Percentiles rank a stretch among this genome's conserved stretches.
These are phyloP conservation scores for Fomes fomentarius DNA, from an alignment of 1,284 basidiomycete species.

Conservation along the genomic window DNA sequence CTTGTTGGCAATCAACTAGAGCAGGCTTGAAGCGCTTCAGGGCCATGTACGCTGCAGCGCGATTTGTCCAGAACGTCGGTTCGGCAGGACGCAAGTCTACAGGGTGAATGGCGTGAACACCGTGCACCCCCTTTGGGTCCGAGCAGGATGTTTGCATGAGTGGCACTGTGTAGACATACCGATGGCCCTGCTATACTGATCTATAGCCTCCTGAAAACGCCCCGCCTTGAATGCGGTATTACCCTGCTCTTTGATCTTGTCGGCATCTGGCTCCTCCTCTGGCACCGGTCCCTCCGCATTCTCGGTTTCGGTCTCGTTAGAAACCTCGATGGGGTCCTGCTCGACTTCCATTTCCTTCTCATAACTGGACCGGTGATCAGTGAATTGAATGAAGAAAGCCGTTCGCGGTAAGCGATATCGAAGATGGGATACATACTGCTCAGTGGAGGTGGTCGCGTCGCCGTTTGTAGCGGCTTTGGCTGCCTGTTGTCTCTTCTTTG, in stretches of 20 bases:
- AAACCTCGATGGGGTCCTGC: constrained; percentile 15
- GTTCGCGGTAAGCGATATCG: constrained; percentile 8
- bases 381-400: constrained; percentile 1
- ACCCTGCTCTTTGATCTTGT: constrained; percentile 71
- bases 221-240: constrained; percentile 76
- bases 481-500: constrained; percentile 32
- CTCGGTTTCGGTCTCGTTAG: constrained; percentile 10
- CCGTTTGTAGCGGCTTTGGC: constrained; percentile 21
- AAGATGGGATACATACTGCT: constrained; percentile 14
- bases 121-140: neutral
- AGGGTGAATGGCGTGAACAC: neutral
- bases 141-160: neutral
- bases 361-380: constrained; percentile 14
- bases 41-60: constrained; percentile 86
- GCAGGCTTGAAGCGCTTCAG: constrained; percentile 77
- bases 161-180: constrained; percentile 31
- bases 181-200: constrained; percentile 81
- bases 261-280: constrained; percentile 46
- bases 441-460: constrained; percentile 16
- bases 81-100: constrained; percentile 62
- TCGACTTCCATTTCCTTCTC: constrained; percentile 26
- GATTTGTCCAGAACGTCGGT: constrained; percentile 81
- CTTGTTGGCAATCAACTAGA: constrained; percentile 79
- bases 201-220: constrained; percentile 71
- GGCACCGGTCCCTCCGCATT: constrained; percentile 7